Percentiles rank a stretch among this genome's conserved stretches.
Conservation (phyloP, 345 rosid genomes). For the Gossypium longicalyx region DNA sequence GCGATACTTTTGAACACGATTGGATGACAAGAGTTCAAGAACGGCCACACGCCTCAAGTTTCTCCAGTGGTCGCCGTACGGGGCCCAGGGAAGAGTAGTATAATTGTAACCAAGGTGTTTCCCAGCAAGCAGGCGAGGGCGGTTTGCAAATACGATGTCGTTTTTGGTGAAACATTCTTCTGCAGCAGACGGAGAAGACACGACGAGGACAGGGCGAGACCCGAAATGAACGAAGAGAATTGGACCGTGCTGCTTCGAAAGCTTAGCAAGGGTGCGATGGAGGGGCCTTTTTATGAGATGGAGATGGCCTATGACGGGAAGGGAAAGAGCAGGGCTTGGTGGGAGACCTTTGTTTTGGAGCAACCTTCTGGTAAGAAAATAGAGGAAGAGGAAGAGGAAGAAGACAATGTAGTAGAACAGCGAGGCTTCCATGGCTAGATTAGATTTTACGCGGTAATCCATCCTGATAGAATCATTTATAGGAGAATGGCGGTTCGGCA, state of each 20-base stretch:
- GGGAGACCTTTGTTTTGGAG: constrained; percentile 16
- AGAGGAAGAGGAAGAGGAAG: constrained; percentile 4
- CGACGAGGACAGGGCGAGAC: constrained; percentile 22
- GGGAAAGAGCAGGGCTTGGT: constrained; percentile 20
- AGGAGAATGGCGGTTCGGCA: neutral
- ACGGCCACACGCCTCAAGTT: constrained; percentile 24
- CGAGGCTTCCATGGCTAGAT: neutral
- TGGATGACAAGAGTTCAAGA: constrained; percentile 25
- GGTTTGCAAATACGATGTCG: constrained; percentile 24
- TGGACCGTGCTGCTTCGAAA: constrained; percentile 20
- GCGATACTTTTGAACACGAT: constrained; percentile 12
- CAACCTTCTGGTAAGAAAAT: neutral
- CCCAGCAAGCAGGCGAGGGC: constrained; percentile 18
- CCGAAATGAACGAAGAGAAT: constrained; percentile 18
- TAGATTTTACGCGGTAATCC: neutral
- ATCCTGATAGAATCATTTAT: neutral
- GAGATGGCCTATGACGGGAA: constrained; percentile 32
- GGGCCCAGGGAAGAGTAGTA: constrained; percentile 20
- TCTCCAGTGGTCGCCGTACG: constrained; percentile 36
- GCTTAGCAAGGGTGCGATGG: constrained; percentile 14
- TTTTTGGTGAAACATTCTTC: constrained; percentile 33
- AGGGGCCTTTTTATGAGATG: constrained; percentile 31
- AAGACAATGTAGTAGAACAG: neutral
- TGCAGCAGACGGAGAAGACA: constrained; percentile 18
- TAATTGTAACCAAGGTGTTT: constrained; percentile 24